Base-by-base conservation (phyloP, 2,329 filamentous ascomycete genomes). In the Aspergillus arachidicola region DNA sequence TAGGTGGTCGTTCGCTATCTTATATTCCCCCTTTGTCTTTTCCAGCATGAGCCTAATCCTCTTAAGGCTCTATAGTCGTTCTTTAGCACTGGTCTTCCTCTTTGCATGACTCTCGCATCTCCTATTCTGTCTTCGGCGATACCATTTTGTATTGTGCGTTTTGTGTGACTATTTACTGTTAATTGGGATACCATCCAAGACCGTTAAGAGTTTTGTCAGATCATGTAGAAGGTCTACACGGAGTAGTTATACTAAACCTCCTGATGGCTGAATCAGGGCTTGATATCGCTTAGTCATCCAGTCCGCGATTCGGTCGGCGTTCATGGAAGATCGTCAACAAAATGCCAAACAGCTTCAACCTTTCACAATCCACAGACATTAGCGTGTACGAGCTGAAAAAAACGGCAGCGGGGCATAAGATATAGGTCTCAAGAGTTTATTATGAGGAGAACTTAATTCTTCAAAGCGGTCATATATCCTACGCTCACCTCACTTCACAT, bases 61-160 rank as follows among this genome's bases (percentile, higher is more conserved):
- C 26, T 36, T 23, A 36, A 6, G 32, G 41, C 28, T 32, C 45
- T 21, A 4, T 23, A 43, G 41, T 55, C 21, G 10, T 14, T 58
- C 26, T 28, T 58, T 46, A 19, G 53, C 57, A n/a, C 50, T 57
- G 21, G 38, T 54, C 45, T 21, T 10, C 61, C 54, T 54, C 11
- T n/a, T 23, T 45, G 43, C 11, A 45, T 23, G 43, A 45, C 43
- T 23, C 21, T 6, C 41, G 16, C 19, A 19, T 23, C 38, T 61
- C 45, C 26, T 36, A 12, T 50, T 63, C 21, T 59, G 45, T 59
- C 26, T 62, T 60, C 46, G 34, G 66, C 59, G 69, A 71, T 71
- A 71, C 67, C 68, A 71, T 69, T 66, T 41, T 65, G 65, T 57
- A 64, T 38, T 66, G 28, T 53, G 30, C 6, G 6, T 26, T 34